Evolutionary conservation across 371 early-diverging fungal genomes (phyloP).

Genomic region (Apophysomyces ossiformis): DNA sequence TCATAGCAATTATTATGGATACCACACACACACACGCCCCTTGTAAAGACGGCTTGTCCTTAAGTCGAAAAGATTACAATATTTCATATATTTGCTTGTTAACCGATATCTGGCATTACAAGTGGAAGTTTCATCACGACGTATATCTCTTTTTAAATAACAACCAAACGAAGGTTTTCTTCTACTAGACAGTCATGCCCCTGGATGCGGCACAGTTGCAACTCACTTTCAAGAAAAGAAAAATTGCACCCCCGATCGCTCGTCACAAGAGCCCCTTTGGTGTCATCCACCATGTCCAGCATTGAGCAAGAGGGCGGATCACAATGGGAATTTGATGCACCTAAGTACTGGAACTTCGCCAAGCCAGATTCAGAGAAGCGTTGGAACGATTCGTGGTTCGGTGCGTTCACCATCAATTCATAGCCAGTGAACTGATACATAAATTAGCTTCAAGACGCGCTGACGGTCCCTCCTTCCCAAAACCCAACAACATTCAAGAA

Average conservation of each 20-base stretch:
- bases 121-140: too few relatives aligned
- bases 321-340: conserved; percentile 16
- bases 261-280: background rate
- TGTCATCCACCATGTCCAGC: background rate
- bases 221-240: too few relatives aligned
- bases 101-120: too few relatives aligned
- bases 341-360: conserved; percentile 18
- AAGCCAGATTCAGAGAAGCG: conserved; percentile 7
- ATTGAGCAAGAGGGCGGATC: background rate
- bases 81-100: too few relatives aligned
- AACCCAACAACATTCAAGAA: background rate
- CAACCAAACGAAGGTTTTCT: too few relatives aligned
- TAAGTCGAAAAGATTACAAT: too few relatives aligned
- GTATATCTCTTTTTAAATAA: too few relatives aligned
- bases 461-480: background rate
- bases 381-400: conserved; percentile 14
- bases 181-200: too few relatives aligned
- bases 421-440: background rate
- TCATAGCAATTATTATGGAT: too few relatives aligned
- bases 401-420: background rate
- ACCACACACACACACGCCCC: too few relatives aligned
- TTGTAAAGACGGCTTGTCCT: too few relatives aligned
- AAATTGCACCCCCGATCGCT: too few relatives aligned
- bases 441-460: background rate
- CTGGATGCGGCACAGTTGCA: background rate